Conservation (phyloP, 208 protist genomes). For the Trypanosoma cruzi region DNA sequence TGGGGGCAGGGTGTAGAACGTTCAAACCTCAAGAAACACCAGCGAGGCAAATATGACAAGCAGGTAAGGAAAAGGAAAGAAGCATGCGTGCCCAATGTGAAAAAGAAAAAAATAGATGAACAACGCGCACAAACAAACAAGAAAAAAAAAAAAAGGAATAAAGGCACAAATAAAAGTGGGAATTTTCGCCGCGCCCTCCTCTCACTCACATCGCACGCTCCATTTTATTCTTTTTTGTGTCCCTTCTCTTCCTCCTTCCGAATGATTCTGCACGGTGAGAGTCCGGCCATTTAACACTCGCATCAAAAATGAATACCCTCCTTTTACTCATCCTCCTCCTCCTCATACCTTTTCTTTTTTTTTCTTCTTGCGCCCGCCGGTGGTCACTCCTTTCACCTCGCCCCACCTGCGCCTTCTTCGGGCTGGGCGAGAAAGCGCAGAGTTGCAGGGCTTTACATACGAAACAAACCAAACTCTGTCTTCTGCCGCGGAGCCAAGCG, state of each 20-base stretch:
- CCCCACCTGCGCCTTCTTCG: neutral
- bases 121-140: neutral
- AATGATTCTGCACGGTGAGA: neutral
- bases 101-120: slow-evolving; percentile 13
- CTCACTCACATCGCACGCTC: no score
- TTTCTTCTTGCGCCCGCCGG: neutral
- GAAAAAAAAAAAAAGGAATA: slow-evolving; percentile 18
- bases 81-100: neutral
- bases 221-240: slow-evolving; percentile 18
- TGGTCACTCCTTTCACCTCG: neutral
- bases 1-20: no score
- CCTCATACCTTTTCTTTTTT: neutral
- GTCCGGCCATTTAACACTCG: neutral
- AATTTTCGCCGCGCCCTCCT: no score
- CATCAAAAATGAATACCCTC: neutral
- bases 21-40: neutral
- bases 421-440: neutral
- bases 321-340: neutral
- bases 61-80: neutral
- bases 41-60: neutral
- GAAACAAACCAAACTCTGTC: slow-evolving; percentile 92
- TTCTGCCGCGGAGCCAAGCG: slow-evolving; percentile 66
- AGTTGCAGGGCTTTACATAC: slow-evolving; percentile 79
- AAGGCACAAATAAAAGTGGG: no score
- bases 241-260: neutral